Evolutionary conservation across 805 yeast species (phyloP).

Genomic region (Candida schatavii): DNA sequence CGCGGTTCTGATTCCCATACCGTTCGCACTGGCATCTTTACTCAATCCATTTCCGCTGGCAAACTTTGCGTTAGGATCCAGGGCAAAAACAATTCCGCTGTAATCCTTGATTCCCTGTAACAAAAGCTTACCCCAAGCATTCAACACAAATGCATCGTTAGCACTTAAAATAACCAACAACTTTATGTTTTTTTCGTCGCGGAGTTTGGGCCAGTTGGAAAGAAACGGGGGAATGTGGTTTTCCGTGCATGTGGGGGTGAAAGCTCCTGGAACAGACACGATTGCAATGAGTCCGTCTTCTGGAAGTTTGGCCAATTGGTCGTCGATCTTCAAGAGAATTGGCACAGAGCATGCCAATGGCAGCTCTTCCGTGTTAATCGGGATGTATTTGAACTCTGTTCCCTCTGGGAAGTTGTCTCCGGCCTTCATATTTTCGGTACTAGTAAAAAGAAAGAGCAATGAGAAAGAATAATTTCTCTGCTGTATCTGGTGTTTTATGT

Average conservation of each 20-base stretch:
- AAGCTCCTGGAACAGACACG: constrained; percentile 43
- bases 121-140: constrained; percentile 45
- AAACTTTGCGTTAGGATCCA: constrained; percentile 38
- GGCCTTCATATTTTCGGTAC: constrained; percentile 10
- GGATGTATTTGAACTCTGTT: constrained; percentile 35
- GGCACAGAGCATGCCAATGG: constrained; percentile 37
- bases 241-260: constrained; percentile 46
- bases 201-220: constrained; percentile 25
- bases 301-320: constrained; percentile 22
- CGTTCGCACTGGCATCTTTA: constrained; percentile 33
- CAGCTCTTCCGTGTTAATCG: constrained; percentile 28
- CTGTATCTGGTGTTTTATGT: background rate
- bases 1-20: constrained; percentile 38
- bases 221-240: constrained; percentile 41
- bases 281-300: constrained; percentile 25
- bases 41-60: constrained; percentile 27
- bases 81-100: constrained; percentile 32
- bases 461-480: background rate
- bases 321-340: constrained; percentile 31
- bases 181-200: constrained; percentile 26
- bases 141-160: constrained; percentile 42
- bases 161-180: constrained; percentile 36
- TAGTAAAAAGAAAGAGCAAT: background rate
- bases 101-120: constrained; percentile 16
- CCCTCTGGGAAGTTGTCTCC: constrained; percentile 35